Percentiles rank a stretch among this genome's conserved stretches.
Evolutionary conservation across 768 basidiomycete genomes (phyloP).

Genomic region (Pleurotus citrinopileatus): DNA sequence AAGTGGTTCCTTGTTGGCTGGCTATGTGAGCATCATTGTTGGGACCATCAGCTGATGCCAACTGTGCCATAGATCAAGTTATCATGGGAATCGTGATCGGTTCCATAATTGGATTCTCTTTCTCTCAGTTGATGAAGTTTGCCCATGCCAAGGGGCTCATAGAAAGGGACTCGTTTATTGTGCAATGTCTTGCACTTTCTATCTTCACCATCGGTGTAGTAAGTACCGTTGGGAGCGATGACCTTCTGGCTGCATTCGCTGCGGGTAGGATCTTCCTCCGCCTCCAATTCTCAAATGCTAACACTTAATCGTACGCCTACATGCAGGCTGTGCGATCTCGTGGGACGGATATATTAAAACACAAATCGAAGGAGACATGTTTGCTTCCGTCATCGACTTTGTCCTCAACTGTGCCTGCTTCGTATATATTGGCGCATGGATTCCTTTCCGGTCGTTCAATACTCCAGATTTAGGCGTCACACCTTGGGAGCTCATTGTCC

Average conservation of each 20-base stretch:
- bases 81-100: slow-evolving; percentile 72
- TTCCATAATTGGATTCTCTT: slow-evolving; percentile 48
- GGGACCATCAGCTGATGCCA: not conserved
- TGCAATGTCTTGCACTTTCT: slow-evolving; percentile 75
- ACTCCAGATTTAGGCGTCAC: slow-evolving; percentile 54
- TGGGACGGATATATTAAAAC: slow-evolving; percentile 87
- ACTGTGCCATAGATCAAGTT: slow-evolving; percentile 66
- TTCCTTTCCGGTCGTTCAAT: slow-evolving; percentile 63
- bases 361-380: slow-evolving; percentile 83
- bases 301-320: slow-evolving; percentile 1
- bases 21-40: slow-evolving; percentile 55
- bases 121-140: slow-evolving; percentile 71
- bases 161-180: slow-evolving; percentile 84
- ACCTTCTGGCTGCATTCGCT: slow-evolving; percentile 87
- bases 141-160: slow-evolving; percentile 62
- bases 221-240: slow-evolving; percentile 80
- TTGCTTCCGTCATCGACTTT: slow-evolving; percentile 89
- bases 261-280: slow-evolving; percentile 43
- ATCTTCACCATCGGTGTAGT: slow-evolving; percentile 79
- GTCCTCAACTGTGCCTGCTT: slow-evolving; percentile 80
- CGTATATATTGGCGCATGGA: slow-evolving; percentile 87
- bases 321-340: slow-evolving; percentile 78
- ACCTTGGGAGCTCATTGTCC: slow-evolving; percentile 68
- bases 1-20: slow-evolving; percentile 89
- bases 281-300: not conserved